Conservation (phyloP, 306 rosid species). For the Malus asiatica region DNA sequence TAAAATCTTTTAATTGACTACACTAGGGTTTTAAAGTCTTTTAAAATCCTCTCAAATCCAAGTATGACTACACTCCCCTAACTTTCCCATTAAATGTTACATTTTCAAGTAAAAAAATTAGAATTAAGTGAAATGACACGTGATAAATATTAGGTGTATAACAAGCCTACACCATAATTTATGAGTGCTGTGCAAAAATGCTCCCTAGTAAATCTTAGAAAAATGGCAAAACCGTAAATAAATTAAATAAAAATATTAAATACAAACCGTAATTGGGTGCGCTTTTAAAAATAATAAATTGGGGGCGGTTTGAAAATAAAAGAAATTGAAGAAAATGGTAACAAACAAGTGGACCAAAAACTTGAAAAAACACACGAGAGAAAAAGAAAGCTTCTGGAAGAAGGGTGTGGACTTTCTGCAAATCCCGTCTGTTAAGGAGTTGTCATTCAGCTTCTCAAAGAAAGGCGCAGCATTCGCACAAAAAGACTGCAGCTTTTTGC, state of each 20-base stretch:
- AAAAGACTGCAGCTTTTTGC: constrained; percentile 1
- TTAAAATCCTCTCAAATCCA: too few species aligned
- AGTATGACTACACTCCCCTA: too few species aligned
- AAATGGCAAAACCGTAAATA: background rate
- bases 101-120: too few species aligned
- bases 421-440: background rate
- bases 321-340: background rate
- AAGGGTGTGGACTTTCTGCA: constrained; percentile 14
- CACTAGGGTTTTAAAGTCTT: too few species aligned
- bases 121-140: too few species aligned
- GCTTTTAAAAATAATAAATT: constrained; percentile 18
- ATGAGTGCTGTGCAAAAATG: too few species aligned
- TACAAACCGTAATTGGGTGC: background rate
- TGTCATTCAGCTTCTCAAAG: constrained; percentile 3
- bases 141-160: too few species aligned
- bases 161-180: too few species aligned
- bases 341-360: constrained; percentile 27
- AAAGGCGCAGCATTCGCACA: constrained; percentile 23
- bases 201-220: background rate
- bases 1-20: too few species aligned
- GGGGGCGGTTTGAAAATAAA: too few species aligned
- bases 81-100: too few species aligned
- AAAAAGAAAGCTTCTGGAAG: constrained; percentile 13
- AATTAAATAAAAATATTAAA: background rate
- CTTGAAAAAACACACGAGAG: background rate